These are phyloP conservation scores for Eutrema japonicum DNA, from an alignment of 345 rosid species.

Conservation along the genomic window DNA sequence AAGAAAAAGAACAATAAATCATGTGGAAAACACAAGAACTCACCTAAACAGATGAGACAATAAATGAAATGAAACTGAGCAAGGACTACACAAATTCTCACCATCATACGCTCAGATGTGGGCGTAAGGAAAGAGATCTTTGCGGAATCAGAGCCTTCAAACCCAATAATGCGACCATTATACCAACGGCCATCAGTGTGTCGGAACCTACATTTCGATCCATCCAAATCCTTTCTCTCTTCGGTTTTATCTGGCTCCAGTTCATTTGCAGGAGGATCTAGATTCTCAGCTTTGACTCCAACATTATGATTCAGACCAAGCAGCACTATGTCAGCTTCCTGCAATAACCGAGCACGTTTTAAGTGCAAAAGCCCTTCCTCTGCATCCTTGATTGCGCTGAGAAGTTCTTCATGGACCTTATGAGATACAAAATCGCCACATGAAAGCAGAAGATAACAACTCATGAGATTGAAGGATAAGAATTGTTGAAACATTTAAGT, in stretches of 20 bases:
- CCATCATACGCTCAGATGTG: conserved; percentile 87
- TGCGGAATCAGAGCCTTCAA: conserved; percentile 58
- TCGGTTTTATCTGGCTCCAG: conserved; percentile 57
- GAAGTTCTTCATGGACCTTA: conserved; percentile 81
- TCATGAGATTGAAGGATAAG: background rate
- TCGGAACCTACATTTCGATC: conserved; percentile 80
- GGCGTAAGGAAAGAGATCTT: conserved; percentile 88
- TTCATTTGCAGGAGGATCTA: conserved; percentile 50
- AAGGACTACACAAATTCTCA: conserved; percentile 38
- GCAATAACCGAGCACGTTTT: conserved; percentile 72
- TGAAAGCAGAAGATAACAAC: conserved; percentile 7
- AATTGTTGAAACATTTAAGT: background rate
- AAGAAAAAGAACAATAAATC: background rate
- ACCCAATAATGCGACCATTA: conserved; percentile 69
- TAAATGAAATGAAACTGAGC: conserved; percentile 15
- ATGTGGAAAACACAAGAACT: conserved; percentile 4
- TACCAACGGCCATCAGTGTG: conserved; percentile 89
- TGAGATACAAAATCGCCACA: conserved; percentile 12
- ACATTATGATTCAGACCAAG: conserved; percentile 36
- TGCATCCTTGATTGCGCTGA: conserved; percentile 64
- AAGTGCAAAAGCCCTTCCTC: conserved; percentile 83
- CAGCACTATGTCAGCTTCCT: conserved; percentile 62
- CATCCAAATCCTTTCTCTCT: conserved; percentile 55
- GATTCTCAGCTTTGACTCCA: conserved; percentile 58
- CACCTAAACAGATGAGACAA: background rate